Evolutionary conservation across 1,139 yeast genomes (phyloP).

Genomic region (Candida neerlandica): DNA sequence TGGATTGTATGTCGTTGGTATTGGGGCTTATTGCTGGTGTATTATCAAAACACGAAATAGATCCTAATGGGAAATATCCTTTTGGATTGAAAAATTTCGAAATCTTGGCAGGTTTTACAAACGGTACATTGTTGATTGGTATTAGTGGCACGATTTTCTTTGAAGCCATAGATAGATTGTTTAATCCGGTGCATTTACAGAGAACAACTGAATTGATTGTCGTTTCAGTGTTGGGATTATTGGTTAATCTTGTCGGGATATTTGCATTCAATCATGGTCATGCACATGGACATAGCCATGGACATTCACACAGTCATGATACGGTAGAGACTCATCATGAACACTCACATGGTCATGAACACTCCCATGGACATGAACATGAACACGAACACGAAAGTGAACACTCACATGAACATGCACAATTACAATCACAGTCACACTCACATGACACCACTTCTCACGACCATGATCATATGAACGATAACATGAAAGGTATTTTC

Average conservation of each 20-base stretch:
- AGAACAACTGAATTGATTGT: conserved; percentile 84
- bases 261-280: conserved; percentile 91
- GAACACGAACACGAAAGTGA: conserved; percentile 28
- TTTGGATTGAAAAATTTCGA: conserved; percentile 86
- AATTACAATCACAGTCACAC: not conserved
- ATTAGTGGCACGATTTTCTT: conserved; percentile 86
- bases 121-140: conserved; percentile 84
- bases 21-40: conserved; percentile 88
- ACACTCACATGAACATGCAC: conserved; percentile 2
- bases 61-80: conserved; percentile 73
- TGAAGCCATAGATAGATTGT: conserved; percentile 82
- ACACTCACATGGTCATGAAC: conserved; percentile 24
- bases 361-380: conserved; percentile 20
- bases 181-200: conserved; percentile 74
- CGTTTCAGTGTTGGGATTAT: conserved; percentile 80
- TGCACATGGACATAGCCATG: conserved; percentile 37
- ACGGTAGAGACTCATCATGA: not conserved
- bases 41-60: conserved; percentile 45
- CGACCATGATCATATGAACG: conserved; percentile 50
- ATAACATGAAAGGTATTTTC: conserved; percentile 93
- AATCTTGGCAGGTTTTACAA: conserved; percentile 92
- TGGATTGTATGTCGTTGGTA: conserved; percentile 88
- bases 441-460: not conserved
- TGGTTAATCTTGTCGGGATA: conserved; percentile 89
- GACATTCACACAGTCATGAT: conserved; percentile 37